Evolutionary conservation across 345 rosid genomes (phyloP).

Genomic region (Boechera retrofracta): DNA sequence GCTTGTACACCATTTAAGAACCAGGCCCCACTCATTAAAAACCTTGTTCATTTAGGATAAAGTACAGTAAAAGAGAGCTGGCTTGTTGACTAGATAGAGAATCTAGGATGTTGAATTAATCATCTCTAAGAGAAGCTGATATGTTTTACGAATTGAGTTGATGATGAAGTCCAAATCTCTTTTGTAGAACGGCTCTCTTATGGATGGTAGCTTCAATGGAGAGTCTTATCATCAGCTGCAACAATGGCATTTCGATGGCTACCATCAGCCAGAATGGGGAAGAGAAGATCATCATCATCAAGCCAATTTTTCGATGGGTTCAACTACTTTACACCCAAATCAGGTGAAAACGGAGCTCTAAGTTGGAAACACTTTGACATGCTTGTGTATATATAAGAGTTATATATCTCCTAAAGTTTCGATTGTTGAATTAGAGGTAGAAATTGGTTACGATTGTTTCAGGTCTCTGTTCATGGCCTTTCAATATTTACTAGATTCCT

Average conservation of each 20-base stretch:
- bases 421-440: slow-evolving; percentile 31
- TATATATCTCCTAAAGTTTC: slow-evolving; percentile 31
- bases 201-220: slow-evolving; percentile 62
- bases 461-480: slow-evolving; percentile 27
- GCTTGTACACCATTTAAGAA: slow-evolving; percentile 34
- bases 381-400: slow-evolving; percentile 36
- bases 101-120: slow-evolving; percentile 18
- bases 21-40: slow-evolving; percentile 31
- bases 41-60: slow-evolving; percentile 11
- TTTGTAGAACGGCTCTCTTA: slow-evolving; percentile 62
- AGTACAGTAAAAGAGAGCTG: slow-evolving; percentile 21
- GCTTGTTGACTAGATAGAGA: slow-evolving; percentile 16
- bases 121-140: slow-evolving; percentile 9
- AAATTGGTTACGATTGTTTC: slow-evolving; percentile 16
- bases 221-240: slow-evolving; percentile 54
- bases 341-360: slow-evolving; percentile 67
- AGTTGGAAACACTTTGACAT: slow-evolving; percentile 27
- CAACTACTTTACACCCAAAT: slow-evolving; percentile 64
- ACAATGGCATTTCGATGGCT: slow-evolving; percentile 62
- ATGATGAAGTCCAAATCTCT: slow-evolving; percentile 2
- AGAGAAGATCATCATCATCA: slow-evolving; percentile 57
- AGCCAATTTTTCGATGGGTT: slow-evolving; percentile 37
- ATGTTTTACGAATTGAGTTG: not conserved
- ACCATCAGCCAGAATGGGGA: slow-evolving; percentile 69
- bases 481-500: slow-evolving; percentile 15